Evolutionary conservation across 2,329 filamentous ascomycete genomes (phyloP).

Genomic region (Chrysoporthe austroafricana): DNA sequence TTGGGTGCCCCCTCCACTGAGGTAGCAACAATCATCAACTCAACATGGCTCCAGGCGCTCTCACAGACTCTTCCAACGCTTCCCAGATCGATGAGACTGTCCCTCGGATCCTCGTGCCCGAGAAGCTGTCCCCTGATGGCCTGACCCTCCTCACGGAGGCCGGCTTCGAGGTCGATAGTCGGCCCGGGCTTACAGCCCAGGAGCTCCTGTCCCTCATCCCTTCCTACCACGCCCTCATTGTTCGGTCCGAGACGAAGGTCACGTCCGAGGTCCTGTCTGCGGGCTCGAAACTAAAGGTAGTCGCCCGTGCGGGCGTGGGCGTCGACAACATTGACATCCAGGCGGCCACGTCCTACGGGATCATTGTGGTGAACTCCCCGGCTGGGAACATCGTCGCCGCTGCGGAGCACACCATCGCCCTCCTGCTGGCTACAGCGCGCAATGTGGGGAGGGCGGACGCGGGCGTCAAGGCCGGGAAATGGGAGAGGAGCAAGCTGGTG

Average conservation of each 20-base stretch:
- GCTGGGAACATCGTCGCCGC: conserved; percentile 81
- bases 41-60: conserved; percentile 36
- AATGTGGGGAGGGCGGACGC: conserved; percentile 73
- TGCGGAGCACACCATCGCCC: conserved; percentile 75
- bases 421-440: conserved; percentile 74
- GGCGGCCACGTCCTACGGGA: conserved; percentile 71
- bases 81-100: conserved; percentile 29
- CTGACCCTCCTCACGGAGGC: conserved; percentile 68
- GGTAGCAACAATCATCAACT: not conserved
- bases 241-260: conserved; percentile 82
- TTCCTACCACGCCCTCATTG: conserved; percentile 75
- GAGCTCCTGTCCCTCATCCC: conserved; percentile 71
- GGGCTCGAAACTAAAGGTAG: conserved; percentile 72
- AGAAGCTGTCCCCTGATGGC: conserved; percentile 81
- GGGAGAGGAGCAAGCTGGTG: conserved; percentile 75
- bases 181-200: conserved; percentile 62
- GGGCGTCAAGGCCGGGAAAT: conserved; percentile 71
- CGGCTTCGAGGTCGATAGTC: conserved; percentile 69
- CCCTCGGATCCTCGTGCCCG: conserved; percentile 69
- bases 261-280: conserved; percentile 68
- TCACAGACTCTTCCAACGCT: conserved; percentile 30
- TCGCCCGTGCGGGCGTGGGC: conserved; percentile 79
- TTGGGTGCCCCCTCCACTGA: not conserved
- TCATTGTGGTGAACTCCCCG: conserved; percentile 81
- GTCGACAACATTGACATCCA: conserved; percentile 82